Percentiles rank a stretch among this genome's conserved stretches.
Evolutionary conservation across 768 basidiomycete species (phyloP).

Genomic region (Nidularia pulvinata): DNA sequence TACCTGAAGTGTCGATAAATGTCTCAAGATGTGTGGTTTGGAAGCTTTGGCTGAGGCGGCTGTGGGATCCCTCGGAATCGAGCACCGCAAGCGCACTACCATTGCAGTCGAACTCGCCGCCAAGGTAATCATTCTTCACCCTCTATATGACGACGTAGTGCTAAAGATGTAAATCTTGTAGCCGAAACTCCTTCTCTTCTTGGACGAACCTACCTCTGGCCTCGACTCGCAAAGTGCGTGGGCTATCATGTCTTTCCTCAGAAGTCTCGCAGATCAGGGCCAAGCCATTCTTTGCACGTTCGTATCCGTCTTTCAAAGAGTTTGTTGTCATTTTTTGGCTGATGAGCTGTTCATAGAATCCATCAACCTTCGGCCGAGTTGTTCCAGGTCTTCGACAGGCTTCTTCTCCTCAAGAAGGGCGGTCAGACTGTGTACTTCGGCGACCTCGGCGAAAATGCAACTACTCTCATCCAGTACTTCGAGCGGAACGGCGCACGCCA

Average conservation of each 20-base stretch:
- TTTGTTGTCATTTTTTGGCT: not conserved
- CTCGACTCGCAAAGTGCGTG: conserved; percentile 88
- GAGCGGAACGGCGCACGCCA: conserved; percentile 63
- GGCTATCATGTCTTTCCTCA: conserved; percentile 78
- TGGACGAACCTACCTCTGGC: conserved; percentile 91
- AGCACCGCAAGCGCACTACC: conserved; percentile 80
- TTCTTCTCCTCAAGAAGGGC: conserved; percentile 78
- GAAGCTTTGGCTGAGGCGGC: conserved; percentile 62
- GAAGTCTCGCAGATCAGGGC: conserved; percentile 75
- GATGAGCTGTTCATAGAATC: conserved; percentile 23
- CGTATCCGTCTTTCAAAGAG: conserved; percentile 15
- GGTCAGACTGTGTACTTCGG: conserved; percentile 79
- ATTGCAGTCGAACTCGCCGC: conserved; percentile 90
- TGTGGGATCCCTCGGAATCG: conserved; percentile 65
- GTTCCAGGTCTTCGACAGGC: conserved; percentile 79
- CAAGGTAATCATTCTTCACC: conserved; percentile 47
- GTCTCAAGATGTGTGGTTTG: conserved; percentile 65
- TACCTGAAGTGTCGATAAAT: conserved; percentile 35
- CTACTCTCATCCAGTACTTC: conserved; percentile 73
- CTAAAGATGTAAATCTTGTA: conserved; percentile 19
- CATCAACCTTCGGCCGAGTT: conserved; percentile 75
- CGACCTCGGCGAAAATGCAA: conserved; percentile 63
- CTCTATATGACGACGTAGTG: not conserved
- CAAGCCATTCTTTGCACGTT: conserved; percentile 90
- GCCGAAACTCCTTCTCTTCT: conserved; percentile 82